Percentiles rank a stretch among this genome's conserved stretches.
Conservation (phyloP, 2,329 filamentous ascomycete genomes). For the Neurospora sp. region DNA sequence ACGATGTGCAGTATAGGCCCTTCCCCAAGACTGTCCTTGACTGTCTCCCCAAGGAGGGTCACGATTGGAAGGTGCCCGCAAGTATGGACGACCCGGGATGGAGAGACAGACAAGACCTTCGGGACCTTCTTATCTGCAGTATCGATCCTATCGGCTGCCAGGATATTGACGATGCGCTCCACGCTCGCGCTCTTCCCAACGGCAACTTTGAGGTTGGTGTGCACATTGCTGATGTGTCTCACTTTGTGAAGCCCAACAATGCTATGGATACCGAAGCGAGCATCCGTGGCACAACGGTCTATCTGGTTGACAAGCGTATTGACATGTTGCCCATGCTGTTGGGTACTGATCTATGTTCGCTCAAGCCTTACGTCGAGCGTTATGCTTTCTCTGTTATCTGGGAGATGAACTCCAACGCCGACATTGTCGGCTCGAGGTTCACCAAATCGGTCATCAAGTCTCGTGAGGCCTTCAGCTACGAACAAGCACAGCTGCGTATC, state of each 20-base stretch:
- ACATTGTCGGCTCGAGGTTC: slow-evolving; percentile 78
- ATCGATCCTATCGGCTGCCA: slow-evolving; percentile 95
- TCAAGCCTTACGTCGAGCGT: slow-evolving; percentile 96
- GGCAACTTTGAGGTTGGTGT: slow-evolving; percentile 95
- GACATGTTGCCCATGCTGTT: slow-evolving; percentile 98
- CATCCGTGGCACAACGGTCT: slow-evolving; percentile 90
- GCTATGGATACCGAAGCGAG: slow-evolving; percentile 96
- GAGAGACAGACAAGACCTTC: slow-evolving; percentile 74
- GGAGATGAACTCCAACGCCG: slow-evolving; percentile 79
- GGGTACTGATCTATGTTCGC: slow-evolving; percentile 88
- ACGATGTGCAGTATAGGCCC: slow-evolving; percentile 94
- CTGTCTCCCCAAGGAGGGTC: slow-evolving; percentile 82
- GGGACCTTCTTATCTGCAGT: slow-evolving; percentile 84
- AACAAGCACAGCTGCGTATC: slow-evolving; percentile 87
- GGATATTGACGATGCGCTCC: slow-evolving; percentile 95
- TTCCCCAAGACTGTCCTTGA: slow-evolving; percentile 95
- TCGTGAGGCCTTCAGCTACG: slow-evolving; percentile 94
- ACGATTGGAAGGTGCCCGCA: slow-evolving; percentile 86
- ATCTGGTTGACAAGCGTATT: slow-evolving; percentile 96
- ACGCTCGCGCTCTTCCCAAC: slow-evolving; percentile 75
- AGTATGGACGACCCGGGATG: slow-evolving; percentile 75
- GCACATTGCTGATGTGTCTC: slow-evolving; percentile 97
- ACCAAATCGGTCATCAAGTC: slow-evolving; percentile 98
- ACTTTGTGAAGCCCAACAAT: slow-evolving; percentile 95
- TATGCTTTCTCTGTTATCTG: slow-evolving; percentile 79